phyloP scores from a whole-genome alignment of 495 filamentous ascomycete genomes.

The Daldinia decipiens region DNA sequence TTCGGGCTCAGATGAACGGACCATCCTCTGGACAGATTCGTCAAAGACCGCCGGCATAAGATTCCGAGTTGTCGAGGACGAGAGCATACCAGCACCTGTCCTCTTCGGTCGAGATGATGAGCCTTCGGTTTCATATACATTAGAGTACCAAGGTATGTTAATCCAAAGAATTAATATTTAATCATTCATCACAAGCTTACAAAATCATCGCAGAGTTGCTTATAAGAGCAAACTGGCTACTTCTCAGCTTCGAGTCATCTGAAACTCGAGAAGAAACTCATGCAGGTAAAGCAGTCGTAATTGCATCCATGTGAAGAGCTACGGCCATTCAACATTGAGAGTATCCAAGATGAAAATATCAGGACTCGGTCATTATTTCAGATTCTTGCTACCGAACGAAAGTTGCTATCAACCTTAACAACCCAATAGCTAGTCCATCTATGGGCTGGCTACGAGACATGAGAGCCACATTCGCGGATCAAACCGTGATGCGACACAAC shows the following conservation, averaged over 20 bases:
- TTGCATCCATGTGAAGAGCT: constrained; percentile 58
- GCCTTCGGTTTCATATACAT: constrained; percentile 65
- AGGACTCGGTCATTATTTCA: constrained; percentile 19
- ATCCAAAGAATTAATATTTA: neutral
- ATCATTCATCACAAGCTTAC: constrained; percentile 14
- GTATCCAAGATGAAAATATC: too few species aligned
- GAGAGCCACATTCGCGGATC: constrained; percentile 19
- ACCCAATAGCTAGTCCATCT: constrained; percentile 19
- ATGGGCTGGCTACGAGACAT: constrained; percentile 21
- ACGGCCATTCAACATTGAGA: constrained; percentile 7
- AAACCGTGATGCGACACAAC: constrained; percentile 21
- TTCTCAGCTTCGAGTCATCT: constrained; percentile 67
- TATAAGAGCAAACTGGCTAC: constrained; percentile 66
- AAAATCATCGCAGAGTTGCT: constrained; percentile 62
- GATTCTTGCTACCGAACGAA: constrained; percentile 15
- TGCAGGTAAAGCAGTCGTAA: constrained; percentile 68
- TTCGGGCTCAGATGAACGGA: constrained; percentile 35
- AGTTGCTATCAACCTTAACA: constrained; percentile 13
- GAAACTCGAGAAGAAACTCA: constrained; percentile 59
- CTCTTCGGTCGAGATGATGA: constrained; percentile 66
- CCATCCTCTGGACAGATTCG: constrained; percentile 68
- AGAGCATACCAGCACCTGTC: constrained; percentile 47
- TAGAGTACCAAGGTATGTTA: constrained; percentile 68
- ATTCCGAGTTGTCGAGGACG: constrained; percentile 58
- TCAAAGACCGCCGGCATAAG: constrained; percentile 66